phyloP scores from a whole-genome alignment of 345 rosid species.

The Lepidium africanum region DNA sequence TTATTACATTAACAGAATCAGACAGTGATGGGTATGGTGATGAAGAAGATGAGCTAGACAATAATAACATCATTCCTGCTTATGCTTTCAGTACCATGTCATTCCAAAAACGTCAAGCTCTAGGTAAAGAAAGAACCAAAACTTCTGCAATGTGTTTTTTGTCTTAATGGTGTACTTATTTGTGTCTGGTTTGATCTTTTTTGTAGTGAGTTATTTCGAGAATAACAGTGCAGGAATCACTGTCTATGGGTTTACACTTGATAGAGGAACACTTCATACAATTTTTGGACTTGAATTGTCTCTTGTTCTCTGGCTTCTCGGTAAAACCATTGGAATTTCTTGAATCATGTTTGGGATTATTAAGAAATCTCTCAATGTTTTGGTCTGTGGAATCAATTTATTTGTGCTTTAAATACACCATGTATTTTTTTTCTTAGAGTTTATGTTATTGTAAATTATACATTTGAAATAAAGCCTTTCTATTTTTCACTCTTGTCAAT shows the following conservation, averaged over 20 bases:
- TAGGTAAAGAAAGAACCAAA: conserved; percentile 39
- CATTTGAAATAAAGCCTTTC: neutral
- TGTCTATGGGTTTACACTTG: conserved; percentile 72
- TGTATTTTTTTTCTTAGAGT: neutral
- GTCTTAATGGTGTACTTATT: neutral
- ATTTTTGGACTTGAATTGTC: conserved; percentile 81
- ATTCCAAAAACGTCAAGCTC: conserved; percentile 87
- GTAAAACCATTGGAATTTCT: conserved; percentile 76
- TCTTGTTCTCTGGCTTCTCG: conserved; percentile 90
- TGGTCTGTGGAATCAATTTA: neutral
- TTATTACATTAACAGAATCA: conserved; percentile 31
- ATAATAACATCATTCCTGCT: conserved; percentile 50
- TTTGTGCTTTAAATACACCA: neutral
- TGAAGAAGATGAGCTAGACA: conserved; percentile 83
- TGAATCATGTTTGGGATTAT: conserved; percentile 13
- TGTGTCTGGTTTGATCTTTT: neutral
- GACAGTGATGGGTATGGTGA: conserved; percentile 51
- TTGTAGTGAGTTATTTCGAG: conserved; percentile 84
- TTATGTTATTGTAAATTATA: conserved; percentile 2
- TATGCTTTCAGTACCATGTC: conserved; percentile 71
- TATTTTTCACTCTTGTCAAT: neutral
- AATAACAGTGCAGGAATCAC: conserved; percentile 88
- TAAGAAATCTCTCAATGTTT: neutral
- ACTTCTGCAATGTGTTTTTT: neutral
- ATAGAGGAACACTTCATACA: conserved; percentile 76